Conservation (phyloP, 345 rosid genomes). For the Populus euphratica region DNA sequence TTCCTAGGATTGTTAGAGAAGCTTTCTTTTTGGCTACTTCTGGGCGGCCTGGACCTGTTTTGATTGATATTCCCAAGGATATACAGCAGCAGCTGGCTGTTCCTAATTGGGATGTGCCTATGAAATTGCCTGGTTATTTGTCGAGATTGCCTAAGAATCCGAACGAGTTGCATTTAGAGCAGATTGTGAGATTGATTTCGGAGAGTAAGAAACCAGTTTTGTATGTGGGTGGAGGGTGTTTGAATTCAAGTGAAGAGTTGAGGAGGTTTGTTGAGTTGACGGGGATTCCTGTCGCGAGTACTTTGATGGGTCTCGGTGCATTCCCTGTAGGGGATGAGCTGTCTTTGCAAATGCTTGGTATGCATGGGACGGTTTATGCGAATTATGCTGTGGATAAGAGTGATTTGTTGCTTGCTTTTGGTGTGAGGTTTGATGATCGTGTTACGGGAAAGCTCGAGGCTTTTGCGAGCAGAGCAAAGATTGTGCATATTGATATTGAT, state of each 20-base stretch:
- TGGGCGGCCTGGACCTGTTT: slow-evolving; percentile 89
- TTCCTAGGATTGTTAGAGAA: slow-evolving; percentile 74
- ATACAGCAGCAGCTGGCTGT: slow-evolving; percentile 83
- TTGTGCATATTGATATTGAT: slow-evolving; percentile 92
- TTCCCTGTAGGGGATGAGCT: slow-evolving; percentile 58
- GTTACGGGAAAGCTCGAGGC: slow-evolving; percentile 96
- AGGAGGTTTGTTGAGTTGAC: slow-evolving; percentile 78
- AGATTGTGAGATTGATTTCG: slow-evolving; percentile 70
- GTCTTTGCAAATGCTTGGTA: slow-evolving; percentile 90
- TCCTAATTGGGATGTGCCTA: slow-evolving; percentile 64
- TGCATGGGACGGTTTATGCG: slow-evolving; percentile 95
- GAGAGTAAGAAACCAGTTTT: slow-evolving; percentile 85
- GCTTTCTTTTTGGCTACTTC: slow-evolving; percentile 85
- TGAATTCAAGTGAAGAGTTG: slow-evolving; percentile 85
- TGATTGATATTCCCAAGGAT: slow-evolving; percentile 92
- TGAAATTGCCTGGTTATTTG: slow-evolving; percentile 65
- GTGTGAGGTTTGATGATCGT: slow-evolving; percentile 95
- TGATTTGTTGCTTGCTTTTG: slow-evolving; percentile 88
- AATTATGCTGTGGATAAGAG: slow-evolving; percentile 86
- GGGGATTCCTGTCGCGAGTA: slow-evolving; percentile 91
- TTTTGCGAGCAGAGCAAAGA: slow-evolving; percentile 90
- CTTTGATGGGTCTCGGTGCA: slow-evolving; percentile 93
- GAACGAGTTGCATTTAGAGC: slow-evolving; percentile 48
- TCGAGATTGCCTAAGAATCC: slow-evolving; percentile 80
- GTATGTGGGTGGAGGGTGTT: slow-evolving; percentile 98